phyloP scores from a whole-genome alignment of 2,329 filamentous ascomycete genomes.

The Metarhizium anisopliae region DNA sequence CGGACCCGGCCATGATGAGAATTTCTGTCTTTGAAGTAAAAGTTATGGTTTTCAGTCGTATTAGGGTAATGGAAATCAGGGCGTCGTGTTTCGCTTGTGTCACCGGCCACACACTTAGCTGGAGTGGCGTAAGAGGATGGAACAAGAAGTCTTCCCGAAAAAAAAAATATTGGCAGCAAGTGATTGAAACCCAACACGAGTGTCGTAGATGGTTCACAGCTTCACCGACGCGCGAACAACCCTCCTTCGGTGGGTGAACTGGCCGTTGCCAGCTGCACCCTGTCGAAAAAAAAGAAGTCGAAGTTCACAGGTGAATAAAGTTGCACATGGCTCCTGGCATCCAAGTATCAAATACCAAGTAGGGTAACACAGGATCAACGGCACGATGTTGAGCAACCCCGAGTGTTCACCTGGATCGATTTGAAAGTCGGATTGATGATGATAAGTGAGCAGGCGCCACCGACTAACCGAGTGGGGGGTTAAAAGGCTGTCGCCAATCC shows the following conservation, averaged over 20 bases:
- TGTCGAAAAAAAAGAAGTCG: not conserved
- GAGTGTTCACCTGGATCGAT: not conserved
- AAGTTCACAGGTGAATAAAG: not conserved
- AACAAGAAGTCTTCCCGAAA: no score
- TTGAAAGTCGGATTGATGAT: not conserved
- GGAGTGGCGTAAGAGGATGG: no score
- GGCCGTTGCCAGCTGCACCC: not conserved
- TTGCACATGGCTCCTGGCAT: not conserved
- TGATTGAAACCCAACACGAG: not conserved
- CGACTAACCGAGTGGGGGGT: not conserved
- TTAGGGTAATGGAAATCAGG: not conserved
- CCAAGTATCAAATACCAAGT: not conserved
- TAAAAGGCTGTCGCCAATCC: not conserved
- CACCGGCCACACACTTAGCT: no score
- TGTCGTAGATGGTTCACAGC: not conserved
- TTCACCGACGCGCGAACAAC: no score
- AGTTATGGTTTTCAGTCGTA: not conserved
- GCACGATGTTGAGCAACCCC: not conserved
- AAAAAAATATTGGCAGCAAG: no score
- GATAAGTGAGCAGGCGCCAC: not conserved
- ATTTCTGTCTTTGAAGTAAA: not conserved
- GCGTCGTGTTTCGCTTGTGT: not conserved
- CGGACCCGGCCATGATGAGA: not conserved
- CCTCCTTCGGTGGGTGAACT: not conserved
- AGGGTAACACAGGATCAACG: not conserved